phyloP scores from a whole-genome alignment of 257 asterid genomes.

The Asclepias syriaca region DNA sequence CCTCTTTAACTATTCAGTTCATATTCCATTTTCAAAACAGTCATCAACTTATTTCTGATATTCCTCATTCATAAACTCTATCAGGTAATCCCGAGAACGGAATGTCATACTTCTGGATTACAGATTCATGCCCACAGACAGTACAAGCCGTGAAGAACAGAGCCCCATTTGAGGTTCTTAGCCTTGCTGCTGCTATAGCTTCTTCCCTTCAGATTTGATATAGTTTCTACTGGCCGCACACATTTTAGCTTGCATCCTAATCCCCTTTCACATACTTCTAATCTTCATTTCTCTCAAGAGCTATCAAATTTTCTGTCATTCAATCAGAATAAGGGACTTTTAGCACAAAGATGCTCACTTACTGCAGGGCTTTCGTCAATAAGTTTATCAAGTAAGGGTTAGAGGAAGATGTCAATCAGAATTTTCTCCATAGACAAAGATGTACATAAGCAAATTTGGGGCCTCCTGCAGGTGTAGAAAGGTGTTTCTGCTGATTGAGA shows the following conservation, averaged over 20 bases:
- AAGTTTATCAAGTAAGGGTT: not conserved
- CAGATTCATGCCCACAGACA: conserved; percentile 89
- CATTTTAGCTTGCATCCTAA: not conserved
- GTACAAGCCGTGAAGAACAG: conserved; percentile 72
- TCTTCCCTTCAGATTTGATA: conserved; percentile 74
- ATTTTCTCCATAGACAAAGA: not conserved
- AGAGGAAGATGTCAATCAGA: not conserved
- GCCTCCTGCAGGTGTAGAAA: not conserved
- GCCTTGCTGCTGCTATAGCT: conserved; percentile 83
- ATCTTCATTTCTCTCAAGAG: not conserved
- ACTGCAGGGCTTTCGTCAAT: not conserved
- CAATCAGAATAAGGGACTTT: not conserved
- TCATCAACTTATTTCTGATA: not conserved
- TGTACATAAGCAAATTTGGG: not conserved
- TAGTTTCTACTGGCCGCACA: not conserved
- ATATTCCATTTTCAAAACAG: not conserved
- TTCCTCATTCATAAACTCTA: conserved; percentile 10
- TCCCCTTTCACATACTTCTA: not conserved
- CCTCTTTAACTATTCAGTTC: not conserved
- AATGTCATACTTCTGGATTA: conserved; percentile 91
- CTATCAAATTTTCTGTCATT: not conserved
- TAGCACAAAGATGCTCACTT: not conserved
- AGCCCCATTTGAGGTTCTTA: conserved; percentile 73
- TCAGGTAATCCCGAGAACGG: conserved; percentile 72
- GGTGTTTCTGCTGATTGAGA: not conserved